A percentile compares a stretch with the other conserved stretches of the same genome.
Evolutionary conservation across 345 rosid genomes (phyloP).

Genomic region (Dipteronia sinensis): DNA sequence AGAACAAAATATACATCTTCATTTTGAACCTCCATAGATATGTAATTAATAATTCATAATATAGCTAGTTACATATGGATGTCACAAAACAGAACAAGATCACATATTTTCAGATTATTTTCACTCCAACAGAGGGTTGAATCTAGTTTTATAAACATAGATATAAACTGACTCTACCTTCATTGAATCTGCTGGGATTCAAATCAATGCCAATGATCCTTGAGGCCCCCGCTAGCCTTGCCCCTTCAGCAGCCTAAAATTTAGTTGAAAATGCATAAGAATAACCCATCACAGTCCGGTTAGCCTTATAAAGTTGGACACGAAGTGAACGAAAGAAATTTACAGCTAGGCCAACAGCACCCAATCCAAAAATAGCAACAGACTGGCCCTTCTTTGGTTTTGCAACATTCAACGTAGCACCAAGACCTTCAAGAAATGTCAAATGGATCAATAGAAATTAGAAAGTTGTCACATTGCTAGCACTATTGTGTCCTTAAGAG

Average conservation of each 20-base stretch:
- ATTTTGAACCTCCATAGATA: not conserved
- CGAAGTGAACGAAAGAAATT: constrained; percentile 18
- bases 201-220: constrained; percentile 83
- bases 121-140: not conserved
- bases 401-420: constrained; percentile 81
- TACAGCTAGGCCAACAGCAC: constrained; percentile 79
- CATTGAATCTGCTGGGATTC: constrained; percentile 52
- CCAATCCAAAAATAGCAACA: constrained; percentile 72
- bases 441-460: not conserved
- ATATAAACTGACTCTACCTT: constrained; percentile 31
- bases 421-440: constrained; percentile 42
- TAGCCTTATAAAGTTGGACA: not conserved
- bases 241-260: constrained; percentile 80
- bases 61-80: not conserved
- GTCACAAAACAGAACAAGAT: not conserved
- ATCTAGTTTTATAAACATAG: not conserved
- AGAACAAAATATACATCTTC: not conserved
- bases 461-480: not conserved
- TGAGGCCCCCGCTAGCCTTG: constrained; percentile 63
- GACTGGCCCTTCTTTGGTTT: constrained; percentile 66
- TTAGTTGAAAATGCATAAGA: not conserved
- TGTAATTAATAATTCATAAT: not conserved
- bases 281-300: not conserved
- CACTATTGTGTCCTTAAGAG: not conserved
- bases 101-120: too few relatives aligned